A percentile compares a stretch with the other conserved stretches of the same genome.
These are phyloP conservation scores for Saccharomycopsis phalli DNA, from an alignment of 1,139 yeast genomes.

Conservation along the genomic window DNA sequence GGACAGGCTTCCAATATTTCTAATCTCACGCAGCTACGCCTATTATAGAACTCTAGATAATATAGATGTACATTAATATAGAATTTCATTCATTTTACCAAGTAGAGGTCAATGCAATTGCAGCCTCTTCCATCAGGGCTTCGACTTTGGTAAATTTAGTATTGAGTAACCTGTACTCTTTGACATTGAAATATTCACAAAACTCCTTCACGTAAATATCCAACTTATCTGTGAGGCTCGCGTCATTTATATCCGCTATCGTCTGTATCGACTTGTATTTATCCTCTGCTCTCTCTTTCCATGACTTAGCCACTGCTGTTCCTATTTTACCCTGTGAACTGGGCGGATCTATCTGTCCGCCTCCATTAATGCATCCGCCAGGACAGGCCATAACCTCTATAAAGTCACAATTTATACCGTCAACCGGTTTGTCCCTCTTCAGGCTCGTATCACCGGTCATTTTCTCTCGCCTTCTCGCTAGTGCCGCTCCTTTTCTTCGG, in stretches of 20 bases:
- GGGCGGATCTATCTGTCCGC: conserved; percentile 72
- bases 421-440: conserved; percentile 30
- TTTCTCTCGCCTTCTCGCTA: conserved; percentile 12
- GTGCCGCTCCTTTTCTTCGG: conserved; percentile 25
- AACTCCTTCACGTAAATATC: conserved; percentile 32
- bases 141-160: conserved; percentile 34
- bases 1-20: too few species aligned
- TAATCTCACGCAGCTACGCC: too few species aligned
- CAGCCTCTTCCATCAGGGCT: conserved; percentile 10
- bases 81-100: too few species aligned
- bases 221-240: conserved; percentile 19
- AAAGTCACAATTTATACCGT: conserved; percentile 65
- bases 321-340: conserved; percentile 25
- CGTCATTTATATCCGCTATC: conserved; percentile 21
- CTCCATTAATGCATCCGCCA: conserved; percentile 95
- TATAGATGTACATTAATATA: too few species aligned
- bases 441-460: conserved; percentile 14
- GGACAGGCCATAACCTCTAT: conserved; percentile 99
- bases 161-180: conserved; percentile 33
- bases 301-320: conserved; percentile 18
- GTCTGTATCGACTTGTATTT: conserved; percentile 21
- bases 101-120: conserved; percentile 18
- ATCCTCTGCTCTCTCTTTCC: conserved; percentile 18
- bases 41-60: too few species aligned
- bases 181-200: conserved; percentile 28